A percentile compares a stretch with the other conserved stretches of the same genome.
Conservation (phyloP, 2,329 filamentous ascomycete species). For the Talaromyces marneffei region DNA sequence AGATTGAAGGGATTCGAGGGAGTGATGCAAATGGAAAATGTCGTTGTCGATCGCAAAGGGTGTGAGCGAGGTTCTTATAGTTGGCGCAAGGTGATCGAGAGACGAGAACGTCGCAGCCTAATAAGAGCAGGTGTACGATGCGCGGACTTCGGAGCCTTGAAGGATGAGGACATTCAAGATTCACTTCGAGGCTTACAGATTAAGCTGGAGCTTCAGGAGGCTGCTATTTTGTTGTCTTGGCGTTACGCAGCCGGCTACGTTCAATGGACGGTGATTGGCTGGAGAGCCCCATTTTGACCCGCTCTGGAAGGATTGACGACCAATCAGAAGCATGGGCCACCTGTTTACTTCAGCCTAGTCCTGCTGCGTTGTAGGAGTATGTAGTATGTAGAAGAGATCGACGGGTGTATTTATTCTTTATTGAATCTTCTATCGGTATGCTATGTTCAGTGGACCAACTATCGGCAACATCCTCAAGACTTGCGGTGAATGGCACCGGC, state of each 20-base stretch:
- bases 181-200: not conserved
- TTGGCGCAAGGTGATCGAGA: not conserved
- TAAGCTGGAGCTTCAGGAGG: constrained; percentile 10
- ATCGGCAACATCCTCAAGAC: not conserved
- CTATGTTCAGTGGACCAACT: not conserved
- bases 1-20: not conserved
- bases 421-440: not conserved
- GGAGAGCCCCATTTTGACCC: not conserved
- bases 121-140: not conserved
- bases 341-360: not conserved
- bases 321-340: not conserved
- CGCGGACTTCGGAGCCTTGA: not conserved
- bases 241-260: constrained; percentile 6
- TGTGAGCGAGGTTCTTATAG: not conserved
- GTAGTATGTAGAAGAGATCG: not conserved
- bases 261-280: not conserved
- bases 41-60: not conserved
- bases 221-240: not conserved
- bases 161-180: not conserved
- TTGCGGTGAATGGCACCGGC: constrained; percentile 14
- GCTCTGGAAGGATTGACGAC: not conserved
- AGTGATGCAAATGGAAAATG: not conserved
- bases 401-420: not conserved
- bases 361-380: too few relatives aligned
- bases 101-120: constrained; percentile 10